Evolutionary conservation across 2,329 filamentous ascomycete genomes (phyloP), one percentile per base, ranked within the genome.

Genomic region (Colletotrichum australisinense): DNA sequence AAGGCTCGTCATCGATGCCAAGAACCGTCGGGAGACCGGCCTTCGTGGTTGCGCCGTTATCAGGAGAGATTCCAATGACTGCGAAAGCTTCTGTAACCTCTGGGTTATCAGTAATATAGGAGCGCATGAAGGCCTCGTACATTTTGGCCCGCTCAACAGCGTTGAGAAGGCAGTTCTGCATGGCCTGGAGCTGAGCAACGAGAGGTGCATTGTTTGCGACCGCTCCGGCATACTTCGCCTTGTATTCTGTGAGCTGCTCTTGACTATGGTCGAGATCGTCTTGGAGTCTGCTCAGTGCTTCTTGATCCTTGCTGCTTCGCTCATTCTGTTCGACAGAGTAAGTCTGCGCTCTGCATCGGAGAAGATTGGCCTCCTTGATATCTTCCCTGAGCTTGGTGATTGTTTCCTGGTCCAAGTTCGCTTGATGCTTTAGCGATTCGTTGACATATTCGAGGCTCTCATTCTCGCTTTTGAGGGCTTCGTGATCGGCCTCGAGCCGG

Each of bases 381-480:
- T 65, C 19, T 3, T 24, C 19, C 12, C 5, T 53, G 5, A 73
- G 35, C 5, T 35, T 65, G n/a, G 49, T 49, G 5, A 68, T 52
- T 7, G 16, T 32, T 12, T 22, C 35, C 16, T 65, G 19, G 22
- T 24, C 11, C 19, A 42, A n/a, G 1, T 52, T 28, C 9, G 16
- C 12, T 16, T 28, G 32, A 28, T 62, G 56, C 22, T 42, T 62
- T 32, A 71, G 22, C 14, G 12, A 28, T 24, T 71, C 62, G 24
- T 73, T 73, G 32, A 62, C 28, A 9, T 22, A 57, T 28, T 71
- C 35, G 9, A 73, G 67, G 14, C n/a, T 26, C 5, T 63, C 67
- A 9, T 73, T 66, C 26, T 53, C 49, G 9, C 67, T 46, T 30
- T 62, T 70, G 12, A 73, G 35, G 24, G 60, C 70, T 46, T 73